Base-by-base conservation (phyloP, 2,329 filamentous ascomycete genomes). In the Cladophialophora exuberans region DNA sequence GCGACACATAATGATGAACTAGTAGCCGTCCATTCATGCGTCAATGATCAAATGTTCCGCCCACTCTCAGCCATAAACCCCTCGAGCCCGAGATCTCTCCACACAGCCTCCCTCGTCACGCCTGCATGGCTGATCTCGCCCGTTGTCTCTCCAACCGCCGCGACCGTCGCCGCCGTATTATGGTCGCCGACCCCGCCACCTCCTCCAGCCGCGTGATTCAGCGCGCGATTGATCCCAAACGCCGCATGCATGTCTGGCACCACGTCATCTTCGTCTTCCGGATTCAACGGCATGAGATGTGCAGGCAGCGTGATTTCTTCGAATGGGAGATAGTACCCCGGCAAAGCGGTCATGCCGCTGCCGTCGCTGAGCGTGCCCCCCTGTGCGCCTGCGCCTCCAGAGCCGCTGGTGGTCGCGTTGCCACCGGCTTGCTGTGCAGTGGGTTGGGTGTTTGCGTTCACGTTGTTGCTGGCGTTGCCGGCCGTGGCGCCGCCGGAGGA, bases 241-340 rank as follows among this genome's bases (percentile, higher is more conserved):
- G 83, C 84, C 0, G 84, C 84, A 68, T 86, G 84, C 69, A 86
- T 83, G 62, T 86, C 83, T 0, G 84, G 84, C 11, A 86, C 83
- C 2, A 86, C 81, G 61, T 86, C 84, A 58, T 86, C 84, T 67
- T 87, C 83, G 59, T 86, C 84, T 66, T 86, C 84, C 0, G 84
- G 84, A 59, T 86, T 86, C 11, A 83, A 69, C 0, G 84, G 84
- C 64, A 85, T 82, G 54, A 83, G 79, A 54, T 85, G 79, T 13
- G 80, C 77, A 5, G 79, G 73, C 2, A 87, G 78, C 63, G 82
- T 79, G 66, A 87, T 84, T 42, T 84, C 80, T 66, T 87, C 84
- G 51, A 77, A 71, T n/a, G 77, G 76, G 6, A 79, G 68, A 65
- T 72, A 76, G 3, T 72, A 71, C 45, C 73, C 65, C 6, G 67